Conservation (phyloP, 805 yeast genomes). For the Kazachstania taianensis region DNA sequence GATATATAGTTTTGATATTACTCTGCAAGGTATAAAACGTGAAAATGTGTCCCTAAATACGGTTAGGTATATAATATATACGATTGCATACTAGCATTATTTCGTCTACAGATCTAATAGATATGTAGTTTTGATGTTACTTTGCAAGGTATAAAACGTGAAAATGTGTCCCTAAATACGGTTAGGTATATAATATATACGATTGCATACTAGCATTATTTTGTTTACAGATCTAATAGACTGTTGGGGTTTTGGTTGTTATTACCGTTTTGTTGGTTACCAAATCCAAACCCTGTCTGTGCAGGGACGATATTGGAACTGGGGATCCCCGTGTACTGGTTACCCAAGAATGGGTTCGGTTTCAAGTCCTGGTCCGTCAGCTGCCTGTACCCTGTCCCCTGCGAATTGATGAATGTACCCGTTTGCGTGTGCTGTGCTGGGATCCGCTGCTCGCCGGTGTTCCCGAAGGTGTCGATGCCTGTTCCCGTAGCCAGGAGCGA, state of each 20-base stretch:
- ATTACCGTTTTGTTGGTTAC: constrained; percentile 45
- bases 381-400: constrained; percentile 73
- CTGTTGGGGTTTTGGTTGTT: constrained; percentile 13
- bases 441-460: constrained; percentile 43
- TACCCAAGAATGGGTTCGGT: constrained; percentile 35
- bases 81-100: too few species aligned
- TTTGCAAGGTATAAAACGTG: too few species aligned
- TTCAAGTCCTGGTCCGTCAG: constrained; percentile 26
- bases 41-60: too few species aligned
- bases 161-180: too few species aligned
- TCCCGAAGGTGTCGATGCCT: constrained; percentile 77
- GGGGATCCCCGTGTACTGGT: constrained; percentile 67
- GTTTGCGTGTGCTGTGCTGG: constrained; percentile 90
- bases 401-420: constrained; percentile 72
- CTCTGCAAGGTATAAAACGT: too few species aligned
- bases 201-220: too few species aligned
- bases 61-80: too few species aligned
- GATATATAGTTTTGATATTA: constrained; percentile 21
- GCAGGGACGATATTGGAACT: constrained; percentile 62
- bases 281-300: constrained; percentile 91
- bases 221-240: neutral
- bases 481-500: constrained; percentile 74
- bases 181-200: too few species aligned
- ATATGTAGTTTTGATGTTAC: too few species aligned
- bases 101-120: constrained; percentile 11